These are phyloP conservation scores for Guyanaporus albipodus DNA, from an alignment of 768 basidiomycete species.

Conservation along the genomic window DNA sequence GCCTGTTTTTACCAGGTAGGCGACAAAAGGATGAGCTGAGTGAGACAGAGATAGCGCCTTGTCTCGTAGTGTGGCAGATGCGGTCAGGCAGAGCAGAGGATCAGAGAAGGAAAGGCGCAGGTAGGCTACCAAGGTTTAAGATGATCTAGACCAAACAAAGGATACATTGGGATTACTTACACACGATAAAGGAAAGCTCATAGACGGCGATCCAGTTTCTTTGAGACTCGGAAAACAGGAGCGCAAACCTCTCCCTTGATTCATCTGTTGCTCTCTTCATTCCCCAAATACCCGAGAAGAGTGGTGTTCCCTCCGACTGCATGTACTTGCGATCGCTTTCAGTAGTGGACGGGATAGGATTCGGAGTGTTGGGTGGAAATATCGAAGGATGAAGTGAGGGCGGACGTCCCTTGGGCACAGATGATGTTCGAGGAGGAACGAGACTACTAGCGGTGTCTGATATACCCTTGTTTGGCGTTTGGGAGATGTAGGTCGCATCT, in stretches of 20 bases:
- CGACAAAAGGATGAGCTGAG: slow-evolving; percentile 31
- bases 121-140: slow-evolving; percentile 51
- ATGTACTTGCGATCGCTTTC: slow-evolving; percentile 76
- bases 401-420: slow-evolving; percentile 36
- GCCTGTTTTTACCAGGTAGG: slow-evolving; percentile 19
- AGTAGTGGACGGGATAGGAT: slow-evolving; percentile 72
- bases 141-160: not conserved
- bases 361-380: slow-evolving; percentile 79
- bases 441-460: slow-evolving; percentile 37
- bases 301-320: slow-evolving; percentile 69
- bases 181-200: slow-evolving; percentile 69
- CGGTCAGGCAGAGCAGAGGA: slow-evolving; percentile 80
- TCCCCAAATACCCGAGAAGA: slow-evolving; percentile 75
- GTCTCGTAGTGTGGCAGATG: slow-evolving; percentile 84
- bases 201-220: slow-evolving; percentile 78
- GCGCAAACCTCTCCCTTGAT: slow-evolving; percentile 53
- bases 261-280: slow-evolving; percentile 42
- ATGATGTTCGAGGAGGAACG: slow-evolving; percentile 54
- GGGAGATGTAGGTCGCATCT: slow-evolving; percentile 77
- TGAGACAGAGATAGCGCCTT: slow-evolving; percentile 54
- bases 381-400: slow-evolving; percentile 54
- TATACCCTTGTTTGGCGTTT: slow-evolving; percentile 35
- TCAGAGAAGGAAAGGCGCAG: slow-evolving; percentile 63
- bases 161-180: slow-evolving; percentile 45
- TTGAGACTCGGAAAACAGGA: slow-evolving; percentile 62